Conservation (phyloP, 78 protist species). For the Goniomonas avonlea region DNA sequence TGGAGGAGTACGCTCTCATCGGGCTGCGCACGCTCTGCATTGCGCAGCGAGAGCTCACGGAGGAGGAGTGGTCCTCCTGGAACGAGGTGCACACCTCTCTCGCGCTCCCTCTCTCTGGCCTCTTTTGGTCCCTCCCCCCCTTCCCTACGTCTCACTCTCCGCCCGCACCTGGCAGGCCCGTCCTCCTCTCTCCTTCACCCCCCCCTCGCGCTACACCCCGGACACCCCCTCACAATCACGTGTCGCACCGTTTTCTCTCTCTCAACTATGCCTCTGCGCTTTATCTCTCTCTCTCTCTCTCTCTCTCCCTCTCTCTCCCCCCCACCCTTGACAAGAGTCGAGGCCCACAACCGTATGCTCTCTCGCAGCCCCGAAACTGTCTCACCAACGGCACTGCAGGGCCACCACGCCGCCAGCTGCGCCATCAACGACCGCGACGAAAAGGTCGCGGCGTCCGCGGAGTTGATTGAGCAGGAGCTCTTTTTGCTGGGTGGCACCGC, state of each 20-base stretch:
- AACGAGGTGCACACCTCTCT: constrained; percentile 1
- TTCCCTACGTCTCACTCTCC: too few species aligned
- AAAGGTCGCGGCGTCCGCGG: neutral
- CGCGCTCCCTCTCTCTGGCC: neutral
- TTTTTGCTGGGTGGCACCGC: constrained; percentile 84
- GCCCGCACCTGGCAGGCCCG: too few species aligned
- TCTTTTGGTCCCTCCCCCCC: too few species aligned
- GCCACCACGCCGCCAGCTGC: neutral
- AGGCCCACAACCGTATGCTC: too few species aligned
- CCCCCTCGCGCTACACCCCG: too few species aligned
- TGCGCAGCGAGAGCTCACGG: constrained; percentile 43
- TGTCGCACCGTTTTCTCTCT: too few species aligned
- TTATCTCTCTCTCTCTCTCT: neutral
- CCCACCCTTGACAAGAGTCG: too few species aligned
- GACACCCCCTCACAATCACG: too few species aligned
- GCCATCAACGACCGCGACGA: neutral
- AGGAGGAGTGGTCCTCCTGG: constrained; percentile 54
- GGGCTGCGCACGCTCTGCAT: constrained; percentile 85
- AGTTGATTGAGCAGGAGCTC: constrained; percentile 54
- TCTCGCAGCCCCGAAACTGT: too few species aligned
- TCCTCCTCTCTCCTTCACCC: too few species aligned
- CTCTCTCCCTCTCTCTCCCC: neutral
- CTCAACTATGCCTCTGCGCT: too few species aligned
- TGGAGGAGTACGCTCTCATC: neutral
- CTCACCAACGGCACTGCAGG: neutral